A percentile compares a stretch with the other conserved stretches of the same genome.
These are phyloP conservation scores for Cokeromyces recurvatus DNA, from an alignment of 371 early-diverging fungal genomes.

Conservation along the genomic window DNA sequence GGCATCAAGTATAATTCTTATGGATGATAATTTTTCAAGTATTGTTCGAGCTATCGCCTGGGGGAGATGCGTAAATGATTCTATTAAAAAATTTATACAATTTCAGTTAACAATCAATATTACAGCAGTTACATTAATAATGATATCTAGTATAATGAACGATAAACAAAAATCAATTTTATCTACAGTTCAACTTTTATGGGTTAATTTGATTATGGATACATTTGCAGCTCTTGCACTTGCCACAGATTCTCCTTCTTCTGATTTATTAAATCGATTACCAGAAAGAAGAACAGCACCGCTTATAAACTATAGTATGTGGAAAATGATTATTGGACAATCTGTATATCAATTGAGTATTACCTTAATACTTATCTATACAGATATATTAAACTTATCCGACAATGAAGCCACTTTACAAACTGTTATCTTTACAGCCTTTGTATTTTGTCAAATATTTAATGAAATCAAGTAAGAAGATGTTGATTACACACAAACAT, in stretches of 20 bases:
- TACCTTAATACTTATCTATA: conserved; percentile 51
- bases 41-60: conserved; percentile 74
- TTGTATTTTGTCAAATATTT: conserved; percentile 70
- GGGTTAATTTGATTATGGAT: conserved; percentile 85
- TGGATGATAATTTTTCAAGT: conserved; percentile 79
- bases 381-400: conserved; percentile 15
- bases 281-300: conserved; percentile 64
- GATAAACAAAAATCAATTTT: conserved; percentile 47
- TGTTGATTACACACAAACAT: too few relatives aligned
- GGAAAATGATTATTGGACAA: conserved; percentile 70
- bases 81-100: conserved; percentile 76
- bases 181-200: conserved; percentile 73
- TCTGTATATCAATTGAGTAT: conserved; percentile 57
- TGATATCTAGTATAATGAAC: conserved; percentile 57
- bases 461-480: conserved; percentile 59
- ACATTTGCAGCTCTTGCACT: conserved; percentile 74
- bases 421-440: conserved; percentile 66
- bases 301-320: conserved; percentile 64
- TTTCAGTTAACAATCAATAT: conserved; percentile 80
- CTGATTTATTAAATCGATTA: conserved; percentile 52
- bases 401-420: conserved; percentile 21
- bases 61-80: conserved; percentile 79
- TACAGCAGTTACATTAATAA: conserved; percentile 63
- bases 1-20: conserved; percentile 73
- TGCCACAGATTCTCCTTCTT: conserved; percentile 71